phyloP scores from a whole-genome alignment of 495 filamentous ascomycete genomes.

The Aspergillus funiculosus region DNA sequence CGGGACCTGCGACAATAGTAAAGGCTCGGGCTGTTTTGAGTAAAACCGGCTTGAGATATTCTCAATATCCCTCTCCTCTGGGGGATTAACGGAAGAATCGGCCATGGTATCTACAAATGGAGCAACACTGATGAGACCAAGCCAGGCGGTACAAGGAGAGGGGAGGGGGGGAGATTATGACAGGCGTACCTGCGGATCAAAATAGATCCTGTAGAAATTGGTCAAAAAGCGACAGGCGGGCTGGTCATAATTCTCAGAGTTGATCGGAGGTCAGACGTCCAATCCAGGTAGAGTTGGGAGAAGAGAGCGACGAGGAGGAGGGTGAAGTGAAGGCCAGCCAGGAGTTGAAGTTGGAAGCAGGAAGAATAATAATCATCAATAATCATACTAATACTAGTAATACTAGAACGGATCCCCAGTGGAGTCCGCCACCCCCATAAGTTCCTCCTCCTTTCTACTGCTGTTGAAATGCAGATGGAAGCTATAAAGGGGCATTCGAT shows the following conservation, averaged over 20 bases:
- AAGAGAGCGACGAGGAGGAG: no score
- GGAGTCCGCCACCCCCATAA: no score
- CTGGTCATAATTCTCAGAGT: conserved; percentile 5
- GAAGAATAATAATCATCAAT: no score
- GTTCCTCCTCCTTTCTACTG: no score
- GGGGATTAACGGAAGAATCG: conserved; percentile 19
- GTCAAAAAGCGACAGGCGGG: not conserved
- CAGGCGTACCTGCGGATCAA: conserved; percentile 13
- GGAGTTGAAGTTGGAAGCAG: no score
- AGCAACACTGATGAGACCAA: not conserved
- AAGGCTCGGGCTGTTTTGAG: conserved; percentile 22
- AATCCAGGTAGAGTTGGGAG: no score
- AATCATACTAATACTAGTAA: no score
- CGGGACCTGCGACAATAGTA: conserved; percentile 21
- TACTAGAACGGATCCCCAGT: no score
- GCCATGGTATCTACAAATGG: conserved; percentile 21
- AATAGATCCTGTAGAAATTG: conserved; percentile 6
- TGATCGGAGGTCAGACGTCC: no score
- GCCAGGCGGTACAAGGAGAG: not conserved
- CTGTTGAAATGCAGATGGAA: no score
- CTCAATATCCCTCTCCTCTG: conserved; percentile 21
- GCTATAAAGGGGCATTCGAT: no score
- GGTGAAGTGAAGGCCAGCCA: no score
- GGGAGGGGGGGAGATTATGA: conserved; percentile 1
- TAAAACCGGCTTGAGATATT: conserved; percentile 17